Evolutionary conservation across 164 flowering plant species (phyloP).

Genomic region (Vitis amurensis): DNA sequence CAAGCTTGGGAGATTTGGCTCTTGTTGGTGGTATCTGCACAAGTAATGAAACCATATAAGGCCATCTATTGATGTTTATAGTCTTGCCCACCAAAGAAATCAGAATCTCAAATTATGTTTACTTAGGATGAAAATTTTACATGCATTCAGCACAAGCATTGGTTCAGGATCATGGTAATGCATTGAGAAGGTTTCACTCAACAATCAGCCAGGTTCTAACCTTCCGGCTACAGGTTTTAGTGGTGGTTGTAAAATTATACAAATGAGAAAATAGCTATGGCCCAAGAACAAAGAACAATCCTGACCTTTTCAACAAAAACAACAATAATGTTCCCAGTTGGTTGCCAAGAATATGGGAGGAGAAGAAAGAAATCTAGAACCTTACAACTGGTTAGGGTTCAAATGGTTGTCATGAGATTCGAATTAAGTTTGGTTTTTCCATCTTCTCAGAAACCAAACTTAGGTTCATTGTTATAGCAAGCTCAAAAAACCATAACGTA

Average conservation of each 20-base stretch:
- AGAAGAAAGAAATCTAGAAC: background rate
- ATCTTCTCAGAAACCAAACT: too few species aligned
- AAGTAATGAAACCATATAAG: background rate
- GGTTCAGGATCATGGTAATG: background rate
- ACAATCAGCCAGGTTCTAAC: background rate
- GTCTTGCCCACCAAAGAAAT: too few species aligned
- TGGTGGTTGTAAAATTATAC: background rate
- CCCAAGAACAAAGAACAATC: background rate
- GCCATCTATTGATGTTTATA: too few species aligned
- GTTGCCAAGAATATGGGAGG: background rate
- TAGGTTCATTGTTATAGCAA: background rate
- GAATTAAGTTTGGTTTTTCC: too few species aligned
- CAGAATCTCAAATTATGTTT: too few species aligned
- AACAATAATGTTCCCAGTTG: background rate
- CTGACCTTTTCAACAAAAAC: background rate
- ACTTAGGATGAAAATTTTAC: too few species aligned
- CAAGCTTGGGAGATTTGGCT: slow-evolving; percentile 92
- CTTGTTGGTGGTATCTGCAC: slow-evolving; percentile 87
- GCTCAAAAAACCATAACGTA: background rate
- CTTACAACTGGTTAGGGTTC: background rate
- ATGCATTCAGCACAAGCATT: too few species aligned
- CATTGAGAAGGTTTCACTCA: background rate
- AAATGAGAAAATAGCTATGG: background rate
- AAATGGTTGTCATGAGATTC: too few species aligned
- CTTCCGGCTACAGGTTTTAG: background rate